A percentile compares a stretch with the other conserved stretches of the same genome.
Evolutionary conservation across 805 yeast genomes (phyloP).

Genomic region (Myxozyma mucilagina): DNA sequence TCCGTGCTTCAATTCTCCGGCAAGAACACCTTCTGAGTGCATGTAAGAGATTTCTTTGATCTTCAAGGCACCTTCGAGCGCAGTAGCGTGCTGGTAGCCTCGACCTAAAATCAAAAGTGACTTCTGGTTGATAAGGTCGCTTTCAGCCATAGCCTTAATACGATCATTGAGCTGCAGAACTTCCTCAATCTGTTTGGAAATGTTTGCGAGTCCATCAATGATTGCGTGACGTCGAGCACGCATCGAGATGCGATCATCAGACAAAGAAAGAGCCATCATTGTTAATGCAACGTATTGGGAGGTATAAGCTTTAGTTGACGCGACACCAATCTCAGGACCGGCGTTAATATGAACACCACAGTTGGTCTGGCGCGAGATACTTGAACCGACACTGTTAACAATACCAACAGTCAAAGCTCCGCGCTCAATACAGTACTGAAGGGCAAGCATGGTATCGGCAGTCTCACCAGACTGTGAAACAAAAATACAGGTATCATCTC

Average conservation of each 20-base stretch:
- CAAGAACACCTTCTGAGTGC: constrained; percentile 99
- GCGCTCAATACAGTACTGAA: constrained; percentile 92
- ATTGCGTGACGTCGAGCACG: constrained; percentile 76
- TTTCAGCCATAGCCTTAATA: constrained; percentile 74
- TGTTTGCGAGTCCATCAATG: constrained; percentile 76
- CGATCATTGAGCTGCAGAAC: constrained; percentile 71
- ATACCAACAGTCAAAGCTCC: constrained; percentile 98
- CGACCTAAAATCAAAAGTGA: constrained; percentile 91
- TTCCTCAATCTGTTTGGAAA: constrained; percentile 81
- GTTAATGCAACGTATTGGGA: constrained; percentile 97
- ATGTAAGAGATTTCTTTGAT: constrained; percentile 97
- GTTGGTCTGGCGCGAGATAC: constrained; percentile 93
- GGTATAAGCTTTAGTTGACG: constrained; percentile 98
- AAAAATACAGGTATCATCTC: constrained; percentile 96
- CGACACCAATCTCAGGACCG: constrained; percentile 99
- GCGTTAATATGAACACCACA: constrained; percentile 99
- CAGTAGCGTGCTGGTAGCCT: constrained; percentile 96
- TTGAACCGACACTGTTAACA: constrained; percentile 95
- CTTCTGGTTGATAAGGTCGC: constrained; percentile 73
- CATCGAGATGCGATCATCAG: constrained; percentile 85
- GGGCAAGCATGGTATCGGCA: constrained; percentile 93
- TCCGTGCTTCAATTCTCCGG: constrained; percentile 99
- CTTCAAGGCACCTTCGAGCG: constrained; percentile 96
- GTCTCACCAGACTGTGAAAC: constrained; percentile 99
- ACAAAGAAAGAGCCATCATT: constrained; percentile 92